Evolutionary conservation across 768 basidiomycete genomes (phyloP), one percentile per base, ranked within the genome.

Genomic region (Trametes maxima): DNA sequence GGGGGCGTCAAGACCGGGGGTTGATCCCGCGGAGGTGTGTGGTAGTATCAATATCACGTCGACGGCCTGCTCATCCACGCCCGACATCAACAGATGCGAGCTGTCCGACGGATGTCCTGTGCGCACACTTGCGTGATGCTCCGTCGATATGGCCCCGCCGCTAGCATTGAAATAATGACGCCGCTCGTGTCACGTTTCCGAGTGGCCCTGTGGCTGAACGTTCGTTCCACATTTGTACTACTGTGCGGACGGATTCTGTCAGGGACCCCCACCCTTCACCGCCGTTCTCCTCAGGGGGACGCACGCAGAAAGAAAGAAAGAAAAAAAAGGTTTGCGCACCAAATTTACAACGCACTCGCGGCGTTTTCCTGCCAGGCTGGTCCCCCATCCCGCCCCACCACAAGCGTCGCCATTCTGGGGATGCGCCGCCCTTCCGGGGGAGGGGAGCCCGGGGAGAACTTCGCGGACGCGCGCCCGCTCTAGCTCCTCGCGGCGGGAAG

Each of bases 401-500:
- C 56, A 57, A 55, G 54, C 37, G 21, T 42, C 36, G 46, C 48
- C 56, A 40, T 49, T 40, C 47, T 49, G 56, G 47, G 48, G 17
- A 49, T 42, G 28, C 24, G 17, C 48, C 57, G 48, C 48, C 40
- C 57, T 58, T 42, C 40, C 57, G 24, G 39, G 3, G 16, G 17
- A 58, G 57, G 57, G 57, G 57, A 33, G 57, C 57, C 50, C 57
- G 57, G 57, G 16, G 48, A 58, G 57, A 58, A 50, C 14, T 24
- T 48, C 17, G 39, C 47, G 56, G 39, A 14, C 48, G 37, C n/a
- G 28, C 28, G 28, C 14, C 48, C 57, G 57, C 48, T n/a, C 28
- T 50, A 51, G 47, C 48, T 36, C n/a, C 57, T 36, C 44, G 1
- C 24, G 24, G 24, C 44, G 10, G n/a, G 28, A 17, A 14, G 2